Evolutionary conservation across 1,284 basidiomycete species (phyloP), one percentile per base, ranked within the genome.

Genomic region (Cryptococcus sp.): DNA sequence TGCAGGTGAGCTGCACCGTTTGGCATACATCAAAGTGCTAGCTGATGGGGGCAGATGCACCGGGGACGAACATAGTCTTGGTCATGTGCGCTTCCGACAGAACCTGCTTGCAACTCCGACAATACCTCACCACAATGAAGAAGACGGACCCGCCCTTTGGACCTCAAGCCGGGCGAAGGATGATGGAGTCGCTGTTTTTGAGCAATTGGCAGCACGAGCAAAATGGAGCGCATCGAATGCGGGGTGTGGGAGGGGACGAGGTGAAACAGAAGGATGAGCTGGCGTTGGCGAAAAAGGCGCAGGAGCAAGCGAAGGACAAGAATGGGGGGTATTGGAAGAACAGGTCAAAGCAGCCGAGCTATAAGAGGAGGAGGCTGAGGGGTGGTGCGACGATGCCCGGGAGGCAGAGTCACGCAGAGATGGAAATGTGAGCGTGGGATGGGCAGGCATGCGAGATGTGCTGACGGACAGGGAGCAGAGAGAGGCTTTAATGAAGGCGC

Each of bases 11-110:
- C n/a, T 28, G 11, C 3, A n/a, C 5, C 1, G 2, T 22, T 12
- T 19, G n/a, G n/a, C n/a, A n/a, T n/a, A n/a, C 43, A 12, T 31
- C 37, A 24, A 44, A 14, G 18, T 22, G 34, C 22, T n/a, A 7
- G 43, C 25, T 36, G 19, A 24, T 43, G 9, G 28, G n/a, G 1
- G 7, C 56, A 82, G 81, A 76, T 19, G 72, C 76, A 18, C 78
- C 78, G 2, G 85, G 86, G 1, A 82, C 81, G 12, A 86, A 94
- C 60, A 82, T 82, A 1, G 80, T 92, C 2, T 80, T 95, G 33
- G 78, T 95, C 50, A 93, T 97, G 91, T 83, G 86, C n/a, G 83
- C 84, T 0, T 89, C 89, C 0, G 79, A 84, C 24, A 79, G 82
- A 28, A 86, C 86, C 0, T 87, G 85, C 60, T 78, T 78, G 10